A percentile compares a stretch with the other conserved stretches of the same genome.
Evolutionary conservation across 1,284 basidiomycete genomes (phyloP).

Genomic region (Microbotryum violaceum): DNA sequence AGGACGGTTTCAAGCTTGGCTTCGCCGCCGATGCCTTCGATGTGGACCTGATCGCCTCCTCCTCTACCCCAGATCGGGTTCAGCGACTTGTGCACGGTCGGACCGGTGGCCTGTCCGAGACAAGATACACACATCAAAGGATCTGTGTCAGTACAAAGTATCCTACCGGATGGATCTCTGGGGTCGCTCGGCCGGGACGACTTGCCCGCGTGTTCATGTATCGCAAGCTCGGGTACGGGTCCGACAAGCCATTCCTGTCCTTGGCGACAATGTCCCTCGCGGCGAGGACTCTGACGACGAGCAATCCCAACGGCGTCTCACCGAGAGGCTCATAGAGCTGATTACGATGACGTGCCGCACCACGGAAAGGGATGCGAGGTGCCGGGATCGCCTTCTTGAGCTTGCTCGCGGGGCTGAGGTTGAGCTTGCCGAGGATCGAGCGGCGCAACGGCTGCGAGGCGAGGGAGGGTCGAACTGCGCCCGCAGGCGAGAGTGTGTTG

Average conservation of each 20-base stretch:
- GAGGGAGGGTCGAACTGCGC: constrained; percentile 1
- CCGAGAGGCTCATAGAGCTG: constrained; percentile 14
- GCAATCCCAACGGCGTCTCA: constrained; percentile 40
- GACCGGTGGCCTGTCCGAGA: constrained; percentile 63
- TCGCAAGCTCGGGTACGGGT: constrained; percentile 39
- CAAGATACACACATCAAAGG: constrained; percentile 37
- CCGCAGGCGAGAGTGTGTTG: not conserved
- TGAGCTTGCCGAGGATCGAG: not conserved
- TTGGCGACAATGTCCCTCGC: constrained; percentile 46
- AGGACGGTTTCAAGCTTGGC: constrained; percentile 82
- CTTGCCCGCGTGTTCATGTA: constrained; percentile 9
- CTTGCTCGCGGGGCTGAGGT: constrained; percentile 5
- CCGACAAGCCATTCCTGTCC: constrained; percentile 45
- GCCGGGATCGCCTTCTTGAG: constrained; percentile 8
- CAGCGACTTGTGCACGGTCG: constrained; percentile 69
- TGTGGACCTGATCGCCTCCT: constrained; percentile 34
- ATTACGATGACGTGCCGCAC: not conserved
- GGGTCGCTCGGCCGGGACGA: constrained; percentile 2
- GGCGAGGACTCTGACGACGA: constrained; percentile 44
- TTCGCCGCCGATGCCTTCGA: constrained; percentile 49
- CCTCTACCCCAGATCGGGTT: constrained; percentile 59
- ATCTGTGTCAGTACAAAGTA: not conserved
- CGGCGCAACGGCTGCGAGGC: constrained; percentile 1
- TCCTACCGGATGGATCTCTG: not conserved
- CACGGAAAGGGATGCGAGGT: constrained; percentile 9